phyloP scores from a whole-genome alignment of 2,329 filamentous ascomycete genomes.

The Verticillium tricorpus region DNA sequence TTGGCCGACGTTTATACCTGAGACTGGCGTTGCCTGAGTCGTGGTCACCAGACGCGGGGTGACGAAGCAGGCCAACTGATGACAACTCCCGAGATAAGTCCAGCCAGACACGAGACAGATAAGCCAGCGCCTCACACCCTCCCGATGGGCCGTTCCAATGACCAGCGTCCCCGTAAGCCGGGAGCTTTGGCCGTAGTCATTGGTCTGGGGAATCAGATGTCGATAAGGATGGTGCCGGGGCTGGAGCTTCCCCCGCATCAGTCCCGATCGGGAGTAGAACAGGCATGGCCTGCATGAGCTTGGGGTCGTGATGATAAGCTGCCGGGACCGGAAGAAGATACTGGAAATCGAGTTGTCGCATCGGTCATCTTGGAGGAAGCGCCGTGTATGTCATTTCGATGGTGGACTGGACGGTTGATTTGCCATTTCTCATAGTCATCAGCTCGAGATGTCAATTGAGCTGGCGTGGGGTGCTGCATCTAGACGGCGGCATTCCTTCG shows the following conservation, averaged over 20 bases:
- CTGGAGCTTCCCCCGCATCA: conserved; percentile 3
- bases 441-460: background rate
- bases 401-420: background rate
- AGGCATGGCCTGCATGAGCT: conserved; percentile 1
- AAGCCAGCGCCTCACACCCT: background rate
- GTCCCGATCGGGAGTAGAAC: background rate
- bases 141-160: background rate
- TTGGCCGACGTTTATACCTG: background rate
- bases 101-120: background rate
- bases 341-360: background rate
- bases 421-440: background rate
- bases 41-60: background rate
- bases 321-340: background rate
- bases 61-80: background rate
- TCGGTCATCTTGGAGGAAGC: too few relatives aligned
- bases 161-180: background rate
- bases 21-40: background rate
- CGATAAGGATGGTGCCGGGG: background rate
- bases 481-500: background rate
- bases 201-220: background rate
- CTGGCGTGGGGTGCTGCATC: background rate
- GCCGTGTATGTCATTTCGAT: too few relatives aligned
- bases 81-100: background rate
- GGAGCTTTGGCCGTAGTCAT: background rate
- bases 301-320: background rate